Base-by-base conservation (phyloP, 1,139 yeast species). In the Pneumocystis jirovecii region DNA sequence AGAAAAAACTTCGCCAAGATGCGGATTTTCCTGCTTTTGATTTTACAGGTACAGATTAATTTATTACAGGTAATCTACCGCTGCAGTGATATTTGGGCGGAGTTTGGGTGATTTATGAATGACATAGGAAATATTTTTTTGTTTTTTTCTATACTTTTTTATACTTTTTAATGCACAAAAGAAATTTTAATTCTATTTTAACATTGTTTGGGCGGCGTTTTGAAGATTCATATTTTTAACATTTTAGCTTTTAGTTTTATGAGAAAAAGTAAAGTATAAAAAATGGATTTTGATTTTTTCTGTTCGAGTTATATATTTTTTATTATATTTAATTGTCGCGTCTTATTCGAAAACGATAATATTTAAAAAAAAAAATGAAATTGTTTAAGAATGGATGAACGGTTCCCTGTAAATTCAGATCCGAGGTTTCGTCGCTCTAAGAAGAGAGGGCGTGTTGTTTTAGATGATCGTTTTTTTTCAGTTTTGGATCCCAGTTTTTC, bases 1-100 rank as follows among this genome's bases (percentile, higher is more conserved):
- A 37, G 31, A 64, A 57, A 17, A 45, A 64, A 21, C 73, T 56
- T 19, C 35, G 62, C 10, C 19, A 31, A 64, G 31, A 60, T 4
- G 17, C 21, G 31, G 57, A 50, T 2, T 50, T 50, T 50, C 57
- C 57, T 21, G 6, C 34, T 3, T 50, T 50, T 25, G 31, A 50
- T 12, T 50, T 50, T 25, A 25, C 34, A 17, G 19, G 3, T 17
- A 17, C 3, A 17, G 19, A 12, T 12, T 39, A 12, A 39, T 10
- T 39, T 7, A 39, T 39, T 12, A 7, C 42, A 12, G 42, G 12
- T 12, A 12, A 12, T 39, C 17, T 39, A 10, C 3, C 12, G 12
- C 42, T 7, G 42, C 8, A 12, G 12, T 39, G 5, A 39, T 7
- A 17, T 3, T 39, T 39, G 8, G 8, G 37, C 8, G 37, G 8